Evolutionary conservation across 2,329 filamentous ascomycete genomes (phyloP), one percentile per base, ranked within the genome.

Genomic region (Apiospora arundinis): DNA sequence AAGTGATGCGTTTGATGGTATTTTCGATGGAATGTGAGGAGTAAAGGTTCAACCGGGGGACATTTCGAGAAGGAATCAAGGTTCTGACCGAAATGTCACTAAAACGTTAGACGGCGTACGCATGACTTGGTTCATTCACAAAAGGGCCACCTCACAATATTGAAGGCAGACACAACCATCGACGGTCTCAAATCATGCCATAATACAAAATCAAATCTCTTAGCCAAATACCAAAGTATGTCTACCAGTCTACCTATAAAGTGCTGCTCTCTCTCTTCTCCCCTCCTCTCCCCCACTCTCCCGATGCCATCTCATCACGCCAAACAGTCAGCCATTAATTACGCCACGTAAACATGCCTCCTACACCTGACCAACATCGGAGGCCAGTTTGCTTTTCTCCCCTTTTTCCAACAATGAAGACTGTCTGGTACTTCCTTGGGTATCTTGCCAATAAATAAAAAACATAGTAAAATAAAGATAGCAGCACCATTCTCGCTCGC

Each of bases 351-450:
- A 40, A n/a, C 28, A 63, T n/a, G 11, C 52, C 28, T 28, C 49
- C 49, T 16, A 23, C n/a, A 23, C 49, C 56, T 40, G 56, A n/a
- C 18, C 56, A 63, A n/a, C 45, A 48, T 37, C 32, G 12, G 14
- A 32, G 56, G 56, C 56, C 32, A 40, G 32, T 63, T n/a, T 63
- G 32, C 16, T 6, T n/a, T 40, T 23, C 28, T 40, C 18, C 11
- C 21, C 21, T 23, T 40, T n/a, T 63, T 63, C 16, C 32, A 63
- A 40, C 56, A 63, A 63, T 63, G 32, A 63, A 28, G 49, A 56
- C 49, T 56, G n/a, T 56, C 49, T 28, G 56, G 56, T 63, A 63
- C 56, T 63, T 63, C 18, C 56, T 63, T 63, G 56, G 56, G 56
- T 63, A 63, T 63, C 56, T 63, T 63, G 32, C 52, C 52, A 60